Conservation (phyloP, 495 filamentous ascomycete species). For the Penicillium crystallinum region DNA sequence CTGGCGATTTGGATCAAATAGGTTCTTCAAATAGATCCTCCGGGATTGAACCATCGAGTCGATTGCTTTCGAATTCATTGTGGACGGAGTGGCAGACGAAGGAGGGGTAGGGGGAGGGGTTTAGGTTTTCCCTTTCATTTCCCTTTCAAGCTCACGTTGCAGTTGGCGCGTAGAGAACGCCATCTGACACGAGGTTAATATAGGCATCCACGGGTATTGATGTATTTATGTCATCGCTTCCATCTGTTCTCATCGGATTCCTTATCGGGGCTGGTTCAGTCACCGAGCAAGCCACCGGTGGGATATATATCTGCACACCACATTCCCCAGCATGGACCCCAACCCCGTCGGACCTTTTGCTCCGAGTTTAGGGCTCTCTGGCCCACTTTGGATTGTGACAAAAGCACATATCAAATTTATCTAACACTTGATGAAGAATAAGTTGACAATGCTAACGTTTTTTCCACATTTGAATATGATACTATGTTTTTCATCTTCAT, state of each 20-base stretch:
- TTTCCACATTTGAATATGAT: not conserved
- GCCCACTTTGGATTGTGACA: not conserved
- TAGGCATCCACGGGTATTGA: not conserved
- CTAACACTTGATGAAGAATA: not conserved
- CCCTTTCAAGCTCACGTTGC: not conserved
- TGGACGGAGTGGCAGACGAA: slow-evolving; percentile 1
- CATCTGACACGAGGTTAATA: slow-evolving; percentile 4
- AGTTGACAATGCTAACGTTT: not conserved
- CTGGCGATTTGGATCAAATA: not conserved
- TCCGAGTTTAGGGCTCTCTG: not conserved
- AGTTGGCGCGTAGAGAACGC: slow-evolving; percentile 11
- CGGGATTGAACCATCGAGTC: too few species aligned
- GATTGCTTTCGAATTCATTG: not conserved
- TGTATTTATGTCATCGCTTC: not conserved
- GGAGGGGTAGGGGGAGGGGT: not conserved
- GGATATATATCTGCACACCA: not conserved
- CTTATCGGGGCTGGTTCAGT: not conserved
- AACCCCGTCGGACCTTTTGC: not conserved
- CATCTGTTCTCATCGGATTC: not conserved
- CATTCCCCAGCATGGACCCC: not conserved
- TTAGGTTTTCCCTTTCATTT: not conserved
- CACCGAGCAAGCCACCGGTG: not conserved
- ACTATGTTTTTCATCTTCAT: not conserved
- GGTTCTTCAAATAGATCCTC: too few species aligned
- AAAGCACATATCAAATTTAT: not conserved